Percentiles rank a stretch among this genome's conserved stretches.
Conservation (phyloP, 2,329 filamentous ascomycete species). For the Tolypocladium guangdongense region DNA sequence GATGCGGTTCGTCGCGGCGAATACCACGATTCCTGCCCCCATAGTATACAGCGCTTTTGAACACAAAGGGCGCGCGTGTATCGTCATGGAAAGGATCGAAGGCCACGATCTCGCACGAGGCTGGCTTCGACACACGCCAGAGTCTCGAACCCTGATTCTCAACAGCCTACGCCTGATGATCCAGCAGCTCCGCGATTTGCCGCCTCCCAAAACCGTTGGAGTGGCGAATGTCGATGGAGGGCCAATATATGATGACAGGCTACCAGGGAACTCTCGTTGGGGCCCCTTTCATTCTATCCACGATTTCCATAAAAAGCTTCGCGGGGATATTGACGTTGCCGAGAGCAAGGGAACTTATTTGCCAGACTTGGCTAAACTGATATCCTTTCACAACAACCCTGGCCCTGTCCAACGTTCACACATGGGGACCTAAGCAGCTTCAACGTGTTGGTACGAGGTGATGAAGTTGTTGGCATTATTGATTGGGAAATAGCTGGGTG, state of each 20-base stretch:
- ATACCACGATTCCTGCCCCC: conserved; percentile 11
- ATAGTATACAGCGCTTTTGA: conserved; percentile 7
- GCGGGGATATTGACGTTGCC: conserved; percentile 12
- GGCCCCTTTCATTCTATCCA: too few species aligned
- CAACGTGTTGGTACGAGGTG: conserved; percentile 27
- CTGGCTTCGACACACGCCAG: not conserved
- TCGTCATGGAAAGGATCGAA: conserved; percentile 16
- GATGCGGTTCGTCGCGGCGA: conserved; percentile 8
- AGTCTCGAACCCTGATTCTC: conserved; percentile 8
- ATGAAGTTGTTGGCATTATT: conserved; percentile 30
- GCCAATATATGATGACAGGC: too few species aligned
- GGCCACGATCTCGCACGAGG: conserved; percentile 11
- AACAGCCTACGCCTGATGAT: conserved; percentile 9
- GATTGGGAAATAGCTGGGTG: conserved; percentile 24
- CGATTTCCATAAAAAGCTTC: too few species aligned
- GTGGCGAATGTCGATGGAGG: too few species aligned
- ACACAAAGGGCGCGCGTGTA: conserved; percentile 1
- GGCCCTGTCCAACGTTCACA: conserved; percentile 28
- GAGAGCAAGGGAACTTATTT: conserved; percentile 9
- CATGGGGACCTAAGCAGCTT: conserved; percentile 33
- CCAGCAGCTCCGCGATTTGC: too few species aligned
- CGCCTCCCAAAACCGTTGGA: too few species aligned
- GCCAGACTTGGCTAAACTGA: conserved; percentile 20
- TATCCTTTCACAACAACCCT: conserved; percentile 21
- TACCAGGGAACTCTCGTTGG: too few species aligned